phyloP scores from a whole-genome alignment of 371 early-diverging fungal genomes.

The Choanephora cucurbitarum region DNA sequence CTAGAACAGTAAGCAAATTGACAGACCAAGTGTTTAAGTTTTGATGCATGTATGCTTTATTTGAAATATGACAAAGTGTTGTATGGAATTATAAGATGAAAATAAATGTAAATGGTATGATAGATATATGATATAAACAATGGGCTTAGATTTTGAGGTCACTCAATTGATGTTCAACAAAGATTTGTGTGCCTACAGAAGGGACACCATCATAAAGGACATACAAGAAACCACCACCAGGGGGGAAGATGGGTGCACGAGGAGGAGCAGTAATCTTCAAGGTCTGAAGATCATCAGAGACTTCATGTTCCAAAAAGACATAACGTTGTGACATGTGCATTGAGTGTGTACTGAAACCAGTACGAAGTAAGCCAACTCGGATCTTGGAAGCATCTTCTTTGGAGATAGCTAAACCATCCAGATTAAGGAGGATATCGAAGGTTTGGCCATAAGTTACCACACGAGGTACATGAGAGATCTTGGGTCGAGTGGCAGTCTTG shows the following conservation, averaged over 20 bases:
- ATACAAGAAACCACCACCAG: constrained; percentile 60
- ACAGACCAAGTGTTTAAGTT: constrained; percentile 72
- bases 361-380: constrained; percentile 45
- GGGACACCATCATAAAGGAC: constrained; percentile 65
- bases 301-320: constrained; percentile 36
- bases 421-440: constrained; percentile 40
- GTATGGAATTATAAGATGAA: neutral
- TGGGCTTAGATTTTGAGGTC: constrained; percentile 27
- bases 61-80: no score
- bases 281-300: constrained; percentile 32
- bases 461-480: constrained; percentile 50
- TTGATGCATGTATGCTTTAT: neutral
- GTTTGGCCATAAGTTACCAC: constrained; percentile 45
- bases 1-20: constrained; percentile 74
- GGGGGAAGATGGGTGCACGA: constrained; percentile 58
- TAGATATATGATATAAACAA: neutral
- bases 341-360: constrained; percentile 69
- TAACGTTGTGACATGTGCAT: constrained; percentile 69
- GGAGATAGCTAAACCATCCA: constrained; percentile 25
- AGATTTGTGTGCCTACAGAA: constrained; percentile 39
- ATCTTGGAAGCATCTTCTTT: constrained; percentile 32
- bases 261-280: constrained; percentile 58
- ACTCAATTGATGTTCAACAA: constrained; percentile 29
- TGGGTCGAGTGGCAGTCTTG: constrained; percentile 48
- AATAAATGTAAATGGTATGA: neutral